phyloP scores from a whole-genome alignment of 2,329 filamentous ascomycete species.

The Pestalotiopsis sp. region DNA sequence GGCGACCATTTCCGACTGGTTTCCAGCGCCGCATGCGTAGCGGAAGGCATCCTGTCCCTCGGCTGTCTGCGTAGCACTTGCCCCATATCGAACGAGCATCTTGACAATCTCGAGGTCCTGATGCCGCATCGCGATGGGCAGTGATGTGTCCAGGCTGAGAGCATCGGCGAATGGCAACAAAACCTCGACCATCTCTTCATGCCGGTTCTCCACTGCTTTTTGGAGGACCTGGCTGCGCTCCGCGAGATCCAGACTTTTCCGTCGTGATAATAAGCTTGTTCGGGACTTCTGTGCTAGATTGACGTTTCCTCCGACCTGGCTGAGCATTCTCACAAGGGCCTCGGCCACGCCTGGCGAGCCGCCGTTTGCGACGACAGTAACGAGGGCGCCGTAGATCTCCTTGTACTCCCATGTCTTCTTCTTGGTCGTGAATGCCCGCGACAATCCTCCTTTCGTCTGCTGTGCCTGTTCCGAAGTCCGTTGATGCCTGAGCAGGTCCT shows the following conservation, averaged over 20 bases:
- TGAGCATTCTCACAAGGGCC: slow-evolving; percentile 54
- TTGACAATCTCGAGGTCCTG: slow-evolving; percentile 47
- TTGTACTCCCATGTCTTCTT: slow-evolving; percentile 56
- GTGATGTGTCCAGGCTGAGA: slow-evolving; percentile 50
- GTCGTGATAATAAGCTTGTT: slow-evolving; percentile 48
- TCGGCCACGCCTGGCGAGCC: slow-evolving; percentile 60
- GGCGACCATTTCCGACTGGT: slow-evolving; percentile 47
- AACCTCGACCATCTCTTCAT: slow-evolving; percentile 56
- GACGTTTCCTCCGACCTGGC: slow-evolving; percentile 52
- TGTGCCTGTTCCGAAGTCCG: slow-evolving; percentile 35
- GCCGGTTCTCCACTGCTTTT: slow-evolving; percentile 52
- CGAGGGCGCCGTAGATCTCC: slow-evolving; percentile 55
- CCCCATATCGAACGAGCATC: slow-evolving; percentile 54
- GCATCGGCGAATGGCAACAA: slow-evolving; percentile 57
- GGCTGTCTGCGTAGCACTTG: slow-evolving; percentile 47
- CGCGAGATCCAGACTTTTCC: slow-evolving; percentile 52
- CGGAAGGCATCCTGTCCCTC: slow-evolving; percentile 59
- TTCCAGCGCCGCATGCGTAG: slow-evolving; percentile 49
- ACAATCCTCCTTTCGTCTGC: slow-evolving; percentile 42
- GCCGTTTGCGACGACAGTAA: slow-evolving; percentile 49
- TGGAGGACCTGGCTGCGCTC: slow-evolving; percentile 55
- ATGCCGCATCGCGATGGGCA: slow-evolving; percentile 51
- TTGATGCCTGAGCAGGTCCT: slow-evolving; percentile 55
- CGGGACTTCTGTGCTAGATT: slow-evolving; percentile 52
- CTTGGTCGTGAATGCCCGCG: slow-evolving; percentile 49